Conservation (phyloP, 228 moss, liverwort and hornwort species). For the Sphagnum magellanicum region DNA sequence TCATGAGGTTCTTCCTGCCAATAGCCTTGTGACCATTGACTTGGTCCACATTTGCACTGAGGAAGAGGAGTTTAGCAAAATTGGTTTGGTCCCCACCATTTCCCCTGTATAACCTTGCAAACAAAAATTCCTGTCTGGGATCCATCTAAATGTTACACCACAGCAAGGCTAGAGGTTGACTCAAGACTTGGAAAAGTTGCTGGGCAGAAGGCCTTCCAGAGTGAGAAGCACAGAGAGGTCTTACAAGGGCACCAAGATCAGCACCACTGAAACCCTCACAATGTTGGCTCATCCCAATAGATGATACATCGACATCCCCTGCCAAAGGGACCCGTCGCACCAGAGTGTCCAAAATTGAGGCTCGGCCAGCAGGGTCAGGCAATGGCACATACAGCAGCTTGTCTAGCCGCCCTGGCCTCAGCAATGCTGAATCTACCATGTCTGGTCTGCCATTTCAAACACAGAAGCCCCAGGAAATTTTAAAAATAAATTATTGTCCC, state of each 20-base stretch:
- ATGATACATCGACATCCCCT: conserved; percentile 55
- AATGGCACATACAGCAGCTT: conserved; percentile 88
- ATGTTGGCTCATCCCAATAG: conserved; percentile 55
- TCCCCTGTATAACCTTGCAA: too few species aligned
- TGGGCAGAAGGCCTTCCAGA: too few species aligned
- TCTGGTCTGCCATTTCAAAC: conserved; percentile 55
- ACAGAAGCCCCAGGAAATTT: neutral
- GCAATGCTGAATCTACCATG: conserved; percentile 90
- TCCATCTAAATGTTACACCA: too few species aligned
- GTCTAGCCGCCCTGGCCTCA: conserved; percentile 92
- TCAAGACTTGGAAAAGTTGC: too few species aligned
- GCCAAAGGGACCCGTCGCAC: conserved; percentile 69
- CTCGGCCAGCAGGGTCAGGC: conserved; percentile 79
- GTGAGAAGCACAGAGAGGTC: conserved; percentile 6
- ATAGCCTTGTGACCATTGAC: too few species aligned
- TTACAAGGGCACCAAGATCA: conserved; percentile 85
- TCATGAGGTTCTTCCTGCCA: too few species aligned
- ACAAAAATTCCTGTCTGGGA: too few species aligned
- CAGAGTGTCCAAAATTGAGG: conserved; percentile 76
- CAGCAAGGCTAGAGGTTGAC: too few species aligned
- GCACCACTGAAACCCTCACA: conserved; percentile 99
- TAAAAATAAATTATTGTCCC: too few species aligned
- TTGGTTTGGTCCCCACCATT: too few species aligned
- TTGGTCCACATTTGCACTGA: too few species aligned
- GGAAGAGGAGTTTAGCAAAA: too few species aligned